Conservation (phyloP, 2,329 filamentous ascomycete species). For the Paraconiothyrium brasiliense region DNA sequence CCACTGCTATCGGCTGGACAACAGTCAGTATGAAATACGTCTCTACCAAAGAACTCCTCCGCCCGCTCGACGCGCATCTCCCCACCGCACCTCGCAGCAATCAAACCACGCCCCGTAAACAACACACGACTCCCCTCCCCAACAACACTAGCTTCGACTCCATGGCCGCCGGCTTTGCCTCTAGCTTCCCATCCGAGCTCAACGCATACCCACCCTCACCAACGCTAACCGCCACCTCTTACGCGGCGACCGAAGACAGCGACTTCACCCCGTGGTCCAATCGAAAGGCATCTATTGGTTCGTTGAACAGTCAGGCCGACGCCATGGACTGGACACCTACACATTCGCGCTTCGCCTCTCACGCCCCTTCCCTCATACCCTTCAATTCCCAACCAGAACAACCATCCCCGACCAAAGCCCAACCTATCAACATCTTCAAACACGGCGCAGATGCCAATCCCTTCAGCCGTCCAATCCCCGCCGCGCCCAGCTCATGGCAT, state of each 20-base stretch:
- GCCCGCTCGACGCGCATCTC: slow-evolving; percentile 36
- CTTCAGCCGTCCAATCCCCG: slow-evolving; percentile 76
- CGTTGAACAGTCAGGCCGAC: slow-evolving; percentile 50
- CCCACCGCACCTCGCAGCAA: slow-evolving; percentile 30
- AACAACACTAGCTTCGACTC: slow-evolving; percentile 43
- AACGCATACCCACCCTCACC: slow-evolving; percentile 43
- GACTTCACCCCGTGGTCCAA: slow-evolving; percentile 34
- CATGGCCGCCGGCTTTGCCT: slow-evolving; percentile 50
- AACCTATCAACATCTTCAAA: slow-evolving; percentile 34
- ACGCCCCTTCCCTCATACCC: too few species aligned
- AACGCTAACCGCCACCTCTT: slow-evolving; percentile 36
- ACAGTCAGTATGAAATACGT: slow-evolving; percentile 67
- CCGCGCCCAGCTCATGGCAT: slow-evolving; percentile 73
- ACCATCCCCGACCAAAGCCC: slow-evolving; percentile 17
- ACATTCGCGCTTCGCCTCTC: slow-evolving; percentile 43
- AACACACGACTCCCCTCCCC: slow-evolving; percentile 34
- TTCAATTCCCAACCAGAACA: slow-evolving; percentile 27
- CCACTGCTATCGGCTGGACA: slow-evolving; percentile 52
- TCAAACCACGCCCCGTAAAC: slow-evolving; percentile 33
- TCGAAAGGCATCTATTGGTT: slow-evolving; percentile 19
- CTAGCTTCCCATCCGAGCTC: slow-evolving; percentile 49
- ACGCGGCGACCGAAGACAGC: slow-evolving; percentile 32
- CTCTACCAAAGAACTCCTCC: slow-evolving; percentile 37
- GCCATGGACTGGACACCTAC: slow-evolving; percentile 81
- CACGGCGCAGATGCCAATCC: slow-evolving; percentile 56